phyloP scores from a whole-genome alignment of 2,329 filamentous ascomycete genomes.

The Chaetoscypha palmicola region DNA sequence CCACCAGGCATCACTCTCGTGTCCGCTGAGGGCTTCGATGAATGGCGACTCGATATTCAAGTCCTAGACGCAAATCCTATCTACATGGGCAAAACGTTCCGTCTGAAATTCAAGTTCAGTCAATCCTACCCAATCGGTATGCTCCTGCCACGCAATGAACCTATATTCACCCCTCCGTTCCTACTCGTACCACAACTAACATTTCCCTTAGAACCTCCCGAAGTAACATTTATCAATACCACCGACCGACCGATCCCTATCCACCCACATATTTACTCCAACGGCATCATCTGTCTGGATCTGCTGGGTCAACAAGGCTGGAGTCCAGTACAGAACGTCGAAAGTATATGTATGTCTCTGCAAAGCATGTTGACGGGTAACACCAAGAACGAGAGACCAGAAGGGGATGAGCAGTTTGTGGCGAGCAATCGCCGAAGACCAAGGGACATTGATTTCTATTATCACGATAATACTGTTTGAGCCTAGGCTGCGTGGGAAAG shows the following conservation, averaged over 20 bases:
- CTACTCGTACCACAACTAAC: constrained; percentile 1
- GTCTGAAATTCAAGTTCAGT: constrained; percentile 82
- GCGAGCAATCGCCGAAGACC: constrained; percentile 70
- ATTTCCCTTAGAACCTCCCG: constrained; percentile 66
- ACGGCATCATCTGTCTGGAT: constrained; percentile 97
- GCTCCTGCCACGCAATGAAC: constrained; percentile 11
- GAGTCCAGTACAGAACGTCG: constrained; percentile 95
- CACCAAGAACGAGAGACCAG: constrained; percentile 80
- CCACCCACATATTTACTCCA: constrained; percentile 94
- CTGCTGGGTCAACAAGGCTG: constrained; percentile 82
- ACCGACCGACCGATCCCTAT: constrained; percentile 70
- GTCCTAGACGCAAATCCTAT: constrained; percentile 88
- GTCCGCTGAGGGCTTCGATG: constrained; percentile 71
- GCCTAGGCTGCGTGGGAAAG: too few species aligned
- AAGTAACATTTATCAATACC: constrained; percentile 77
- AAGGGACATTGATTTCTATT: constrained; percentile 86
- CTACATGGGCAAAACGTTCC: constrained; percentile 72
- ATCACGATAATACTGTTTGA: constrained; percentile 77
- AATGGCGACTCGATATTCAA: constrained; percentile 88
- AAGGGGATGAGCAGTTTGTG: constrained; percentile 86
- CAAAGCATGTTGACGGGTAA: constrained; percentile 99
- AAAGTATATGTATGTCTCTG: constrained; percentile 93
- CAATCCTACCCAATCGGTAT: constrained; percentile 83
- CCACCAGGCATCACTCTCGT: constrained; percentile 72
- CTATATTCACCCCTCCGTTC: neutral